Percentiles rank a stretch among this genome's conserved stretches.
Conservation (phyloP, 345 rosid genomes). For the Cochlearia excelsa region DNA sequence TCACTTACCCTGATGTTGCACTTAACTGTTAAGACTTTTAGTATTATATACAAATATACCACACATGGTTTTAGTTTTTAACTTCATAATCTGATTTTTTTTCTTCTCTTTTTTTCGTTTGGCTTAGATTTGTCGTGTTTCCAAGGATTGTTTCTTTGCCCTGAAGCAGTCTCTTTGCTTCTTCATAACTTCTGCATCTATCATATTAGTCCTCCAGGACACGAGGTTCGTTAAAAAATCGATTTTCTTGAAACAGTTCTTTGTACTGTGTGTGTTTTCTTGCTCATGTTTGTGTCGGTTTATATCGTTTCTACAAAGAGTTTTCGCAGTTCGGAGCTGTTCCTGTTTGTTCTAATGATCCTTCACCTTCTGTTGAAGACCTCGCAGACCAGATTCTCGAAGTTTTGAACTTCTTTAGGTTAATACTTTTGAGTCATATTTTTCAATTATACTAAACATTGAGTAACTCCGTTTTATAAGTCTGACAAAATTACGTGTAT, state of each 20-base stretch:
- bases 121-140: slow-evolving; percentile 87
- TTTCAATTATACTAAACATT: neutral
- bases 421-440: slow-evolving; percentile 19
- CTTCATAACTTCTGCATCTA: slow-evolving; percentile 95
- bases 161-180: slow-evolving; percentile 82
- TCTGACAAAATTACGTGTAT: neutral
- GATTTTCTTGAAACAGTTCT: slow-evolving; percentile 24
- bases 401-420: slow-evolving; percentile 88
- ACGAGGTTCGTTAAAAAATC: slow-evolving; percentile 64
- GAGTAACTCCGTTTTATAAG: neutral
- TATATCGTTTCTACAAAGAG: slow-evolving; percentile 59
- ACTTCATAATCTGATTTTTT: slow-evolving; percentile 11
- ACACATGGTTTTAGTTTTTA: too few species aligned
- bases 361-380: slow-evolving; percentile 62
- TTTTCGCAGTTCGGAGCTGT: slow-evolving; percentile 95
- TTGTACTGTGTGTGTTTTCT: slow-evolving; percentile 5
- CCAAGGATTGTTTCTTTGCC: slow-evolving; percentile 90
- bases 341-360: slow-evolving; percentile 53
- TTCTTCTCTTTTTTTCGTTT: slow-evolving; percentile 7
- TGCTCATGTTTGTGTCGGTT: slow-evolving; percentile 41
- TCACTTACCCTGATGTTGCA: slow-evolving; percentile 87
- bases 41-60: neutral
- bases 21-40: slow-evolving; percentile 54
- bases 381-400: slow-evolving; percentile 91
- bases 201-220: slow-evolving; percentile 96